phyloP scores from a whole-genome alignment of 768 basidiomycete species.

The Podaxis sp. region DNA sequence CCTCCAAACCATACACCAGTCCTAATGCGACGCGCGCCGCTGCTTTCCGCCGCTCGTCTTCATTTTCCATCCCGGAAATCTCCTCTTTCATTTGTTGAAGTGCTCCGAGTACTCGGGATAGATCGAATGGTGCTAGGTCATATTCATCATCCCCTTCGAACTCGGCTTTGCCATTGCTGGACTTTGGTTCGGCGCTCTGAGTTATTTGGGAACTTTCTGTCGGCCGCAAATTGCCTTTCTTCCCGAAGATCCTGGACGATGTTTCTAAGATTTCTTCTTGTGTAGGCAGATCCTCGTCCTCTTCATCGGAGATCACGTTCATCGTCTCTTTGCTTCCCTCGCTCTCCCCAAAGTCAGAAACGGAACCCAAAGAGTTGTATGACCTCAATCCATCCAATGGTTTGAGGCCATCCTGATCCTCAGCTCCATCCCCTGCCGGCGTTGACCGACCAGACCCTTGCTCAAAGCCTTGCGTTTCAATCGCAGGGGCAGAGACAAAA shows the following conservation, averaged over 20 bases:
- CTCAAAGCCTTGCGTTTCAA: conserved; percentile 15
- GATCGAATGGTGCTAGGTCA: conserved; percentile 55
- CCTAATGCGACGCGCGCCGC: conserved; percentile 75
- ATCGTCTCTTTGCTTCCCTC: conserved; percentile 5
- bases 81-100: conserved; percentile 74
- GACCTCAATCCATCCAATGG: conserved; percentile 18
- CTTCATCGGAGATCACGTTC: conserved; percentile 15
- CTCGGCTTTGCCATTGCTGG: neutral
- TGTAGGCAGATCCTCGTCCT: conserved; percentile 43
- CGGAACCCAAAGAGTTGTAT: conserved; percentile 57
- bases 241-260: conserved; percentile 52
- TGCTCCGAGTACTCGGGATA: conserved; percentile 56
- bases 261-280: conserved; percentile 48
- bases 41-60: conserved; percentile 61
- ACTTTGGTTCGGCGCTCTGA: conserved; percentile 2
- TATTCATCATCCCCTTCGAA: conserved; percentile 30
- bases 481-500: conserved; percentile 64
- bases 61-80: conserved; percentile 65
- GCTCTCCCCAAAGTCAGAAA: conserved; percentile 53
- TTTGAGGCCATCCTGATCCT: conserved; percentile 15
- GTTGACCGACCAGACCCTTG: conserved; percentile 11
- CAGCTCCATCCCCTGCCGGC: conserved; percentile 7
- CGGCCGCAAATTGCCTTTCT: conserved; percentile 1
- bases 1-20: conserved; percentile 65
- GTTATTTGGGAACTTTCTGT: conserved; percentile 3